Percentiles rank a stretch among this genome's conserved stretches.
Conservation (phyloP, 306 rosid genomes). For the Benincasa hispida region DNA sequence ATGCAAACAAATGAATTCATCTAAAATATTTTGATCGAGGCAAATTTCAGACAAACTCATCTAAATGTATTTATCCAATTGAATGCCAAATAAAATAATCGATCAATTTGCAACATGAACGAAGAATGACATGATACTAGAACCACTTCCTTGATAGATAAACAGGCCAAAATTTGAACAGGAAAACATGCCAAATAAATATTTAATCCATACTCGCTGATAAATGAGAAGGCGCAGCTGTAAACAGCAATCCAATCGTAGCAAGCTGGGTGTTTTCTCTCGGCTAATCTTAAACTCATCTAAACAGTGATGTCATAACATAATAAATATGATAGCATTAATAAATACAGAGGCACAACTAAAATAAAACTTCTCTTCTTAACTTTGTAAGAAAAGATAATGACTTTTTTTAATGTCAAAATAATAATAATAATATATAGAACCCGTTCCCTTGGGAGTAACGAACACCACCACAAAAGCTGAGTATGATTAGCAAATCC, state of each 20-base stretch:
- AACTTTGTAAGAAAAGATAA: neutral
- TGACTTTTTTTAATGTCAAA: too few species aligned
- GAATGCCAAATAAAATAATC: neutral
- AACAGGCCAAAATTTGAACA: neutral
- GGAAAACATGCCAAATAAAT: too few species aligned
- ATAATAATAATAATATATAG: too few species aligned
- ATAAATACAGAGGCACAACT: neutral
- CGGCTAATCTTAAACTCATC: constrained; percentile 47
- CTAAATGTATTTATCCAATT: neutral
- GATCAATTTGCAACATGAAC: neutral
- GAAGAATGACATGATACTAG: neutral
- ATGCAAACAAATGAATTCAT: neutral
- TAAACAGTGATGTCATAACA: constrained; percentile 11
- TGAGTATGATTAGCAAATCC: neutral
- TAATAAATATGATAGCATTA: constrained; percentile 2
- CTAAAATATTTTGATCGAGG: neutral
- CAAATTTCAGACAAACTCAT: neutral
- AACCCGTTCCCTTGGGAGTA: neutral
- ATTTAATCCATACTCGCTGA: constrained; percentile 35
- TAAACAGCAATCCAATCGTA: constrained; percentile 40
- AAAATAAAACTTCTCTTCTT: neutral
- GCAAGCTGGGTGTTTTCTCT: constrained; percentile 52
- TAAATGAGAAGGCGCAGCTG: constrained; percentile 46
- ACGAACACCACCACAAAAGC: neutral
- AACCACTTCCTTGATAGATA: neutral